Evolutionary conservation across 1,284 basidiomycete genomes (phyloP).

Genomic region (Malassezia dermatis): DNA sequence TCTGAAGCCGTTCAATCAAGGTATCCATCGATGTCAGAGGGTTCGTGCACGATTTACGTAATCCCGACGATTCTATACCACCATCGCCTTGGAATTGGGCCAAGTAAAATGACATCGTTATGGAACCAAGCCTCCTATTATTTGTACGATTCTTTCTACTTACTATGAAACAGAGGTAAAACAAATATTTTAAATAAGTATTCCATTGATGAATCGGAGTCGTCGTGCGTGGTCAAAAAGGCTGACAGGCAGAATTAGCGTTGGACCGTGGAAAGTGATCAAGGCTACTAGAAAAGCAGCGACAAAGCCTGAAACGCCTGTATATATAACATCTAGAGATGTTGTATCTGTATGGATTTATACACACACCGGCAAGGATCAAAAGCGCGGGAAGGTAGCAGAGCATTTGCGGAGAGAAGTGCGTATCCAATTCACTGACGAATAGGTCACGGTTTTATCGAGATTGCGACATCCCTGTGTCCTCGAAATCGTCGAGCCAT

Average conservation of each 20-base stretch:
- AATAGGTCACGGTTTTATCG: constrained; percentile 62
- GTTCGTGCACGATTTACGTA: neutral
- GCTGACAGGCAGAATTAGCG: constrained; percentile 16
- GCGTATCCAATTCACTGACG: neutral
- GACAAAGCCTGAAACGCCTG: constrained; percentile 4
- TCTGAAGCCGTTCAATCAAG: constrained; percentile 8
- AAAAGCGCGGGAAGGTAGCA: constrained; percentile 20
- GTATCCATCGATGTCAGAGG: neutral
- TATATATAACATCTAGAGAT: constrained; percentile 7
- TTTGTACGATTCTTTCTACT: neutral
- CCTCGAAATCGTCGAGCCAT: constrained; percentile 95
- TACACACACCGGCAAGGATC: constrained; percentile 22
- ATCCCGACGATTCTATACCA: neutral
- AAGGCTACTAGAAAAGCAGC: constrained; percentile 30
- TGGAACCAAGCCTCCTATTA: constrained; percentile 35
- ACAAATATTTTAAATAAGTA: constrained; percentile 43
- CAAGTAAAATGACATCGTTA: constrained; percentile 25
- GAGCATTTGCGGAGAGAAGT: constrained; percentile 44
- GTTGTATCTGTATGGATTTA: constrained; percentile 38
- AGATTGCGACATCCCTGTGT: constrained; percentile 85
- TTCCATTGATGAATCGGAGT: constrained; percentile 29
- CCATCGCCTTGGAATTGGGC: neutral
- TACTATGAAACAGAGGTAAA: constrained; percentile 25
- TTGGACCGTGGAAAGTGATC: constrained; percentile 43
- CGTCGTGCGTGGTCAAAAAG: constrained; percentile 15